Conservation (phyloP, 2,329 filamentous ascomycete genomes). For the Aureobasidium sp. region DNA sequence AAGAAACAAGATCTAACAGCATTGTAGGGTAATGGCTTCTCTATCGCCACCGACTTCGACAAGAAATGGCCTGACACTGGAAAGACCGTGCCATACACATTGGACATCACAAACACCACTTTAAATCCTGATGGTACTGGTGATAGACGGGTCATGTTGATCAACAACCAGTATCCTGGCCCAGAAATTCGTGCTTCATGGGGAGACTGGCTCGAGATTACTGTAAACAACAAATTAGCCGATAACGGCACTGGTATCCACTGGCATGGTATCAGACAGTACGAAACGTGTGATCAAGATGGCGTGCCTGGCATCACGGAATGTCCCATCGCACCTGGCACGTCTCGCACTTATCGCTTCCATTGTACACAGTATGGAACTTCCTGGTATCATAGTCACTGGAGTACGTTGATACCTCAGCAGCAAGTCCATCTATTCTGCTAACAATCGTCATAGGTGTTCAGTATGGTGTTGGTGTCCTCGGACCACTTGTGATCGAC, state of each 20-base stretch:
- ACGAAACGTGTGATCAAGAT: slow-evolving; percentile 49
- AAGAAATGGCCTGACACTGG: slow-evolving; percentile 28
- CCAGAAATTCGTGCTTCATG: slow-evolving; percentile 42
- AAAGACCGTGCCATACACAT: slow-evolving; percentile 33
- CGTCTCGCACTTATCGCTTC: slow-evolving; percentile 37
- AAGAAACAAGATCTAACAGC: slow-evolving; percentile 10
- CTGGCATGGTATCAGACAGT: slow-evolving; percentile 55
- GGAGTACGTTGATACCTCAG: slow-evolving; percentile 25
- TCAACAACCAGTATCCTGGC: slow-evolving; percentile 61
- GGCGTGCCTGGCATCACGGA: slow-evolving; percentile 45
- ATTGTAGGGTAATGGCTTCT: slow-evolving; percentile 26
- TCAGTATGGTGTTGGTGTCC: slow-evolving; percentile 30
- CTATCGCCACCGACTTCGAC: slow-evolving; percentile 31
- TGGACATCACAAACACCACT: slow-evolving; percentile 39
- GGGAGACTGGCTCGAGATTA: slow-evolving; percentile 44
- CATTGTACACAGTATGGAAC: slow-evolving; percentile 22
- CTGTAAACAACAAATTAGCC: slow-evolving; percentile 47
- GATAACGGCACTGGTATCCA: slow-evolving; percentile 55
- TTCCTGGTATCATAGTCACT: slow-evolving; percentile 33
- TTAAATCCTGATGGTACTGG: slow-evolving; percentile 39
- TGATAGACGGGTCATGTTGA: slow-evolving; percentile 34
- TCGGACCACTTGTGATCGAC: slow-evolving; percentile 35
- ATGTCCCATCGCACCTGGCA: slow-evolving; percentile 59
- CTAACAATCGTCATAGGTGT: background rate
- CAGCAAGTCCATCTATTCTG: background rate